Evolutionary conservation across 805 yeast species (phyloP), one percentile per base, ranked within the genome.

Genomic region (Candida boidinii): DNA sequence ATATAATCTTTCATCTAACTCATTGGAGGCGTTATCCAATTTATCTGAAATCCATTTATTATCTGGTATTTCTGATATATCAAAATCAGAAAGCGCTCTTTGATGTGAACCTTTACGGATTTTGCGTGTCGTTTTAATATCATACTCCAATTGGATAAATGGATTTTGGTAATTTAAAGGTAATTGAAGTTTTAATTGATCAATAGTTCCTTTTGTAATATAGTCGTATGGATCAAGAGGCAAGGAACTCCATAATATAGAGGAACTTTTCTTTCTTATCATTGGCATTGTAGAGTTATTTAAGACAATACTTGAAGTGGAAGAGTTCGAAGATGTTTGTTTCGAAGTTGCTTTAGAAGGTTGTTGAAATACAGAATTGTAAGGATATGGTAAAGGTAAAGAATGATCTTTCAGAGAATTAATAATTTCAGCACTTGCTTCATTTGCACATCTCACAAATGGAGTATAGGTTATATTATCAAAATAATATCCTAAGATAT

Each of bases 391-490:
- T 19, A 53, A 32, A 5, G 29, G 22, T 9, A 32, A 23, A 6
- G 27, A 16, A 5, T 26, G 17, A 16, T 42, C 34, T 10, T 31
- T 24, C 4, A 54, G 34, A 4, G 53, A 46, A 6, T 41, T 39
- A 10, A 48, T 27, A 11, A 48, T 38, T 15, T 34, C 28, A 2
- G 36, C 44, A 28, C 53, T 41, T 30, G 46, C 49, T 15, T 52
- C 56, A 7, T 37, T 41, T 14, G 49, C 33, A 5, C 51, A 61
- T 23, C 65, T 69, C 6, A 66, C 58, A 39, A 80, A 78, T 15
- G 79, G 80, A 4, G 73, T 54, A 33, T 66, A 66, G 0, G 78
- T 73, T 29, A 79, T 71, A 49, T 82, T 82, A 44, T 80, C 88
- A 45, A 66, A 82, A 39, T 70, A 70, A 47, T 79, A 81, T 31